These are phyloP conservation scores for Stephania japonica DNA, from an alignment of 164 flowering plant species.

Conservation along the genomic window DNA sequence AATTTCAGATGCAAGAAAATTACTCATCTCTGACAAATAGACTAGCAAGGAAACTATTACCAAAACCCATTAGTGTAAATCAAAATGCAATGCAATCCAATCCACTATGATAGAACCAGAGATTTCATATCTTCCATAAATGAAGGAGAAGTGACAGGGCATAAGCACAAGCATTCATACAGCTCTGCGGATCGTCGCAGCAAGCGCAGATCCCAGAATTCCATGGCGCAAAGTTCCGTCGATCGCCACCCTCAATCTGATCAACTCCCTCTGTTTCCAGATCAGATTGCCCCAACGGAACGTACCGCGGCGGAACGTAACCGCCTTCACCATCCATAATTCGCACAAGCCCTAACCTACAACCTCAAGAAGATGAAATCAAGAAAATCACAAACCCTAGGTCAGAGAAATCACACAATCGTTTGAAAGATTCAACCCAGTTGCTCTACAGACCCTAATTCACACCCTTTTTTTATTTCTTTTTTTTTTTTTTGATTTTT, in stretches of 20 bases:
- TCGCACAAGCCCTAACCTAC: not conserved
- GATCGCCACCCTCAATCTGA: conserved; percentile 14
- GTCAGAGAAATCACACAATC: not conserved
- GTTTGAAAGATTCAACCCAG: too few species aligned
- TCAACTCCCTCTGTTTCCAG: conserved; percentile 26
- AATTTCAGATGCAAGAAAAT: too few species aligned
- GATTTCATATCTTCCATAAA: conserved; percentile 33
- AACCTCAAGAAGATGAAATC: not conserved
- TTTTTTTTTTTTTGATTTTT: too few species aligned
- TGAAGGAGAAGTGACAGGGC: conserved; percentile 44
- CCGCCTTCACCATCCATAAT: conserved; percentile 14
- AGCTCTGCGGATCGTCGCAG: conserved; percentile 90
- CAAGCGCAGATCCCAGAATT: conserved; percentile 97
- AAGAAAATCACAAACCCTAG: not conserved
- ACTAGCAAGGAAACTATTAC: too few species aligned
- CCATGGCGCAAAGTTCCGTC: conserved; percentile 44
- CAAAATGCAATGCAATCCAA: not conserved
- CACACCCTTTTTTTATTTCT: too few species aligned
- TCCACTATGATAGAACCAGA: not conserved
- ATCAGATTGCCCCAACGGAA: conserved; percentile 65
- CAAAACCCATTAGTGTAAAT: not conserved
- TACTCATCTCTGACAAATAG: too few species aligned
- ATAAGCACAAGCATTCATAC: conserved; percentile 55
- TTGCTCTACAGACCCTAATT: too few species aligned
- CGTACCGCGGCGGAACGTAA: conserved; percentile 68